Percentiles rank a stretch among this genome's conserved stretches.
Conservation (phyloP, 177 flowering plant species). For the Vitis hybrid region DNA sequence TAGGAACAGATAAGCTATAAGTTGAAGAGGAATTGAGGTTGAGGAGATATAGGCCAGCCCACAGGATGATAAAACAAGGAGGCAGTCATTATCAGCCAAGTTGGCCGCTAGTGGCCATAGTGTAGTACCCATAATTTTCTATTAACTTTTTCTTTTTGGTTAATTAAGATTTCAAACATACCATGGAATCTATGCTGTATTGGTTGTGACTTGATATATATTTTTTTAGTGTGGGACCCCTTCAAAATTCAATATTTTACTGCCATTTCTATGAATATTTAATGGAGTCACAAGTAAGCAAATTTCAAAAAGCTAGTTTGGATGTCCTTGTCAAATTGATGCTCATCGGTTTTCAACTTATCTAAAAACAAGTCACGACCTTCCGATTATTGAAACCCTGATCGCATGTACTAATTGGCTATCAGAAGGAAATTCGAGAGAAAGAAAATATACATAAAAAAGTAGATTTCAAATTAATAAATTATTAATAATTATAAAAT, state of each 20-base stretch:
- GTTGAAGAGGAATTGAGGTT: neutral
- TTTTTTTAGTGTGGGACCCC: slow-evolving; percentile 4
- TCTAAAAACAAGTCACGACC: slow-evolving; percentile 4
- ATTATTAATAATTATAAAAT: too few relatives aligned
- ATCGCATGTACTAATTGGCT: too few relatives aligned
- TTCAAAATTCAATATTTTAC: slow-evolving; percentile 4
- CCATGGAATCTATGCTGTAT: slow-evolving; percentile 36
- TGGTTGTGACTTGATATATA: slow-evolving; percentile 15
- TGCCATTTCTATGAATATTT: slow-evolving; percentile 9
- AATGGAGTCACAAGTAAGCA: slow-evolving; percentile 16
- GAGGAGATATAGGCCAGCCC: slow-evolving; percentile 13
- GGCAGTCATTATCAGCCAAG: slow-evolving; percentile 18
- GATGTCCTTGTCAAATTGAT: slow-evolving; percentile 22
- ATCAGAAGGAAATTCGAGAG: too few relatives aligned
- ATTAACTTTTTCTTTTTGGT: slow-evolving; percentile 16
- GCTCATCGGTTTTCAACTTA: slow-evolving; percentile 13
- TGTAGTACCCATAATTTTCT: slow-evolving; percentile 22
- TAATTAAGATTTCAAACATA: slow-evolving; percentile 15
- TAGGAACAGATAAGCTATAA: neutral
- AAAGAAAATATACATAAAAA: too few relatives aligned
- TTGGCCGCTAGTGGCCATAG: slow-evolving; percentile 19
- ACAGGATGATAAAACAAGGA: slow-evolving; percentile 12
- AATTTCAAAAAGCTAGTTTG: slow-evolving; percentile 19
- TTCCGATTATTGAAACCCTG: neutral
- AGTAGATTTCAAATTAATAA: too few relatives aligned